A percentile compares a stretch with the other conserved stretches of the same genome.
phyloP scores from a whole-genome alignment of 257 asterid genomes.

The Pogostemon cablin region DNA sequence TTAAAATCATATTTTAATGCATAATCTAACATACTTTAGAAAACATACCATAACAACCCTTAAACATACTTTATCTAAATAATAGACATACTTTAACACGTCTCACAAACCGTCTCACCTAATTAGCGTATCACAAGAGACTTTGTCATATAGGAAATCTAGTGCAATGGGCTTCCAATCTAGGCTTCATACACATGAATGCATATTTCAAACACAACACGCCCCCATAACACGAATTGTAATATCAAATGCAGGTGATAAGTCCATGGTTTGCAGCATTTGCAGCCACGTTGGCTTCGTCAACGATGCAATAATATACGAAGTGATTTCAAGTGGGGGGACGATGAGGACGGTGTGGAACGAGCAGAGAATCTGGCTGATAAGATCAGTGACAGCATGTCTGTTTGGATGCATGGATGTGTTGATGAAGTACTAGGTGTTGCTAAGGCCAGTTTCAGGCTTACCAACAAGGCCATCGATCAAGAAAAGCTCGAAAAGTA shows the following conservation, averaged over 20 bases:
- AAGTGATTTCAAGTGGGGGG: constrained; percentile 58
- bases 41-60: too few relatives aligned
- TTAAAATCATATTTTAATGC: too few relatives aligned
- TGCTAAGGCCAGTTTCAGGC: constrained; percentile 56
- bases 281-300: constrained; percentile 46
- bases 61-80: too few relatives aligned
- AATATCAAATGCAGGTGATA: constrained; percentile 38
- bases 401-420: constrained; percentile 59
- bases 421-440: constrained; percentile 44
- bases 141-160: too few relatives aligned
- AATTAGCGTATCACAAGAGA: too few relatives aligned
- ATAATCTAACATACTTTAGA: too few relatives aligned
- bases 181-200: too few relatives aligned
- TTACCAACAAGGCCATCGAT: constrained; percentile 63
- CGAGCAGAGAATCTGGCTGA: constrained; percentile 60
- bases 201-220: too few relatives aligned
- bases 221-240: too few relatives aligned
- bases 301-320: constrained; percentile 47
- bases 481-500: constrained; percentile 61
- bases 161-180: too few relatives aligned
- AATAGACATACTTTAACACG: too few relatives aligned
- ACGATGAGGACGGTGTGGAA: constrained; percentile 55
- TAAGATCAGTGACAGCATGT: constrained; percentile 59
- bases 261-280: constrained; percentile 56
- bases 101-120: too few relatives aligned